phyloP scores from a whole-genome alignment of 768 basidiomycete genomes.

The Daedalea quercina region DNA sequence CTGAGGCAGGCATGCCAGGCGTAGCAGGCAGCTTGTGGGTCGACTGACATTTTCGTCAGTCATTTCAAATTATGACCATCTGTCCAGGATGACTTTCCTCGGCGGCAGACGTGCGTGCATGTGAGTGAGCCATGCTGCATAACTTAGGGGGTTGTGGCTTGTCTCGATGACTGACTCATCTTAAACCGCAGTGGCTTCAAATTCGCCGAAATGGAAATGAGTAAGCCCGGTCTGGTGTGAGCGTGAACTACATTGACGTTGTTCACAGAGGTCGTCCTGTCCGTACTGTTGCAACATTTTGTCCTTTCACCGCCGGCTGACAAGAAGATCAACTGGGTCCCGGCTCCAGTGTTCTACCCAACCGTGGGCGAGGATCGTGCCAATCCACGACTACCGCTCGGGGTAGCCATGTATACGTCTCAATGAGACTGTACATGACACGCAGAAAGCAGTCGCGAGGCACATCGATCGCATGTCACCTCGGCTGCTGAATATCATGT shows the following conservation, averaged over 20 bases:
- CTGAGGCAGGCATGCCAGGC: constrained; percentile 24
- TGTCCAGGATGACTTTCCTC: constrained; percentile 30
- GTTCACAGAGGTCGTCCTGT: constrained; percentile 9
- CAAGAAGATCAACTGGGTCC: constrained; percentile 10
- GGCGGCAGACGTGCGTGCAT: constrained; percentile 30
- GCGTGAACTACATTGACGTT: neutral
- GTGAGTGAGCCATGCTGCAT: constrained; percentile 12
- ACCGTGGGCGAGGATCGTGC: too few relatives aligned
- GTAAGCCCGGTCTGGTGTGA: too few relatives aligned
- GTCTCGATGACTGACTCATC: neutral
- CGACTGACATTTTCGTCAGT: neutral
- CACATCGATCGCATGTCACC: too few relatives aligned
- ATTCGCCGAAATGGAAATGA: constrained; percentile 18
- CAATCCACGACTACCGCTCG: too few relatives aligned
- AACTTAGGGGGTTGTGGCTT: too few relatives aligned
- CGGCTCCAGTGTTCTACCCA: neutral
- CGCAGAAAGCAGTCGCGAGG: too few relatives aligned
- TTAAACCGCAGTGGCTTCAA: constrained; percentile 13
- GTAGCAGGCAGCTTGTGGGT: constrained; percentile 24
- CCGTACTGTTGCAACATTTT: constrained; percentile 6
- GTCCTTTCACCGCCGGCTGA: constrained; percentile 6
- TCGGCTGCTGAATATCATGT: too few relatives aligned
- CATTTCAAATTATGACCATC: neutral
- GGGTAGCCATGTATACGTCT: too few relatives aligned
- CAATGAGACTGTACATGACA: too few relatives aligned